Evolutionary conservation across 371 early-diverging fungal genomes (phyloP).

Genomic region (Mortierella sp.): DNA sequence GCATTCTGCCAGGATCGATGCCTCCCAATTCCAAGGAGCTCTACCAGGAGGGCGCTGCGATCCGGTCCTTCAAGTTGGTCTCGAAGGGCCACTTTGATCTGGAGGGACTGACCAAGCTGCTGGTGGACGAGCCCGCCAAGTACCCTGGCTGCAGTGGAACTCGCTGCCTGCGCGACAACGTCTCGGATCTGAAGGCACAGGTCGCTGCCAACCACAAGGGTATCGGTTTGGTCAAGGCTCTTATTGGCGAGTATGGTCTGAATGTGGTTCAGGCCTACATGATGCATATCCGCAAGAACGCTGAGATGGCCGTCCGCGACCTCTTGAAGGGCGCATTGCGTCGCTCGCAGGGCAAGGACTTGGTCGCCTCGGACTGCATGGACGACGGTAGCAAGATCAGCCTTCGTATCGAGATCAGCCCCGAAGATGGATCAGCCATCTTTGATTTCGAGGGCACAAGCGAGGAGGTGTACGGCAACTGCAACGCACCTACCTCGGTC

Average conservation of each 20-base stretch:
- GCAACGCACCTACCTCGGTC: conserved; percentile 65
- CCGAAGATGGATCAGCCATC: conserved; percentile 78
- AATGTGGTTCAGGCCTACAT: conserved; percentile 96
- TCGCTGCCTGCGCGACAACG: conserved; percentile 86
- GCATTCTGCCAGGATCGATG: conserved; percentile 85
- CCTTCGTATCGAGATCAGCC: conserved; percentile 82
- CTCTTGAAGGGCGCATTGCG: conserved; percentile 74
- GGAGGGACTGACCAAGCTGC: conserved; percentile 76
- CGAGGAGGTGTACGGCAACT: conserved; percentile 84
- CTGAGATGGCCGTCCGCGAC: conserved; percentile 87
- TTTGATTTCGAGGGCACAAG: conserved; percentile 97
- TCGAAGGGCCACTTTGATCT: conserved; percentile 83
- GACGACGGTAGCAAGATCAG: conserved; percentile 93
- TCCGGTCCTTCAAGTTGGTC: conserved; percentile 92
- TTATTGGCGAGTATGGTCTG: conserved; percentile 89
- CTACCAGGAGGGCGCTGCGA: conserved; percentile 95
- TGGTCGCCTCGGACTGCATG: conserved; percentile 88
- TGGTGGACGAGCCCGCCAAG: conserved; percentile 86
- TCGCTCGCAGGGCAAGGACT: conserved; percentile 59
- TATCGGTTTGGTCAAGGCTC: conserved; percentile 82
- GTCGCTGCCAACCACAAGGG: conserved; percentile 98
- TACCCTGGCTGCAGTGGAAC: conserved; percentile 92
- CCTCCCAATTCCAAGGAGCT: conserved; percentile 90
- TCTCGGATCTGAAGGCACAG: conserved; percentile 95
- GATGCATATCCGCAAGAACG: conserved; percentile 88